Evolutionary conservation across 2,329 filamentous ascomycete species (phyloP), one percentile per base, ranked within the genome.

Genomic region (Penicillium sp.): DNA sequence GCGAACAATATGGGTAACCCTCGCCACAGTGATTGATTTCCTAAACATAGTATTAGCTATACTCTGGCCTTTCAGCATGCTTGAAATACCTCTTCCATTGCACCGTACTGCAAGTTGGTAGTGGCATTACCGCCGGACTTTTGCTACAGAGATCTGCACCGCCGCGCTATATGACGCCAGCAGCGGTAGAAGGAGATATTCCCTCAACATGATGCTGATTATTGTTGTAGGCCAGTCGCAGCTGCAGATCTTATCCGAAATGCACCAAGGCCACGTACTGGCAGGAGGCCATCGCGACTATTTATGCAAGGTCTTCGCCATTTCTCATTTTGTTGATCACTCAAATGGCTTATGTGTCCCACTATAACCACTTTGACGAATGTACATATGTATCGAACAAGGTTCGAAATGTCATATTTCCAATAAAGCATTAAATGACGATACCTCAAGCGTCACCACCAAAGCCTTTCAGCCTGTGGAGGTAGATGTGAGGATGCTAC

Each of bases 11-110:
- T 8, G 27, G 27, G 27, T 29, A 29, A 18, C 67, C 67, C 42
- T 65, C 62, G 5, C 57, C 60, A n/a, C 62, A 62, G 29, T 66
- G 61, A 18, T 65, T 66, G 46, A 66, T 66, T 57, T 65, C 62
- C 62, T 66, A 29, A 3, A 40, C 6, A 2, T 12, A 9, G 2
- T 8, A 9, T 44, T 15, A 40, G 27, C 18, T 18, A 8, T n/a
- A 12, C 3, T 4, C n/a, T n/a, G 10, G 3, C 23, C 9, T 39
- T 2, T 6, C 18, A 23, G 8, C 4, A 23, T n/a, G 33, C 8
- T n/a, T 1, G 37, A 33, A 27, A 27, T 58, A 65, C 64, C 60
- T 66, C 64, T 53, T 63, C 60, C 64, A 66, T 66, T 1, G 58
- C 57, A 31, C 64, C 64, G 62, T 66, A 66, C 44, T 64, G 62